These are phyloP conservation scores for Nicotiana otophora DNA, from an alignment of 257 asterid genomes.

Conservation along the genomic window DNA sequence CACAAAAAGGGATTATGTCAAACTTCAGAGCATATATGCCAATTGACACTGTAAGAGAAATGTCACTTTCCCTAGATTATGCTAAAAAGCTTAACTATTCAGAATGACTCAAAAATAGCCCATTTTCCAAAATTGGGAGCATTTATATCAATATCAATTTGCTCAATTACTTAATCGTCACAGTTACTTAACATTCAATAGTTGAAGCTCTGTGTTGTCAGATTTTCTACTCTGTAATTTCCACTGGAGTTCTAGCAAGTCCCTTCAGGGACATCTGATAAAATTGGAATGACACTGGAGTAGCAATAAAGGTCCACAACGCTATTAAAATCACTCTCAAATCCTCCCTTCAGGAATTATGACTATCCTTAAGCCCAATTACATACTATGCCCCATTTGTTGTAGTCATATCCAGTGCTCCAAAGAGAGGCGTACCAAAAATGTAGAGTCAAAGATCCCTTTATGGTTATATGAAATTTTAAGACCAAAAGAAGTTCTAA, in stretches of 20 bases:
- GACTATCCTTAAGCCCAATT: background rate
- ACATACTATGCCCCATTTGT: background rate
- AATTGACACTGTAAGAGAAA: background rate
- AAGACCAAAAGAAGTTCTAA: background rate
- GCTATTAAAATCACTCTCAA: background rate
- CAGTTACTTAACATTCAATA: background rate
- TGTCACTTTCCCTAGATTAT: background rate
- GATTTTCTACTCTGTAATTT: background rate
- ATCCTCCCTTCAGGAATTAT: background rate
- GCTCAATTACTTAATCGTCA: background rate
- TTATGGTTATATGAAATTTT: background rate
- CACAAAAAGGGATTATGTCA: constrained; percentile 1
- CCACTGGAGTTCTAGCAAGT: background rate
- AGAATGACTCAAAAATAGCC: background rate
- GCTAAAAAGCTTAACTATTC: background rate
- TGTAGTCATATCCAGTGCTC: background rate
- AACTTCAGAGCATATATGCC: background rate
- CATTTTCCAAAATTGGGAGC: background rate
- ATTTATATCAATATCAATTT: background rate
- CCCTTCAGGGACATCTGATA: no score
- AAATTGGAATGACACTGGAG: background rate
- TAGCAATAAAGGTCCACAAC: background rate
- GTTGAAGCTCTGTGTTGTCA: background rate
- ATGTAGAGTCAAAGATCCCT: background rate
- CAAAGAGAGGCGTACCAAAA: background rate